Base-by-base conservation (phyloP, 306 rosid genomes). In the Citrullus mucosospermus region DNA sequence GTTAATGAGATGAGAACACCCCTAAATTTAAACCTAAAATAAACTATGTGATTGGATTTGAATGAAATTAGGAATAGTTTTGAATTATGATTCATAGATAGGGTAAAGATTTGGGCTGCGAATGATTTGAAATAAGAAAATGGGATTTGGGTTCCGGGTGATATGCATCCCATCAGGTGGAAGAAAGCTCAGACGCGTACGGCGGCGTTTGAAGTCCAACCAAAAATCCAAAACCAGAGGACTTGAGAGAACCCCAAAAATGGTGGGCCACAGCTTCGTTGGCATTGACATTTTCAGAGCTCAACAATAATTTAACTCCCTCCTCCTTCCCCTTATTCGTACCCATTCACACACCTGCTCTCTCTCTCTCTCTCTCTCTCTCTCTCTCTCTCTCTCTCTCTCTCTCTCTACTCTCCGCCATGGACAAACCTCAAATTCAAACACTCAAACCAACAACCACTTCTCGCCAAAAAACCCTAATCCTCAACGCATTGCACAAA, bases 271-370 rank as follows among this genome's bases (percentile, higher is more conserved):
- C 87, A 74, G 91, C 95, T 91, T 91, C 90, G 96, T 90, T 92
- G 96, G 91, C 96, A 86, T 92, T 90, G 90, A 88, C 97, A 94
- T 88, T 94, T 92, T 87, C 84, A 83, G 88, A 85, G 75, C 91
- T 83, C 85, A 53, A 78, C 90, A 85, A 91, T 88, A 80, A 86
- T 88, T 87, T 86, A 83, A 87, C 87, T 15, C 78, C 55, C 79
- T 82, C 56, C 80, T 11, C 58, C 81, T 60, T 77, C 57, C 32
- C 73, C 56, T 20, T 75, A 53, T 53, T 53, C 57, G 57, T 53
- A 53, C 57, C 57, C 57, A 53, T 53, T 53, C 57, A 53, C 9
- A 68, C 16, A 53, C 11, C 53, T 51, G 6, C 34, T 1, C 5
- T 28, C 14, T 61, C 68, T 12, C 5, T 28, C 14, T 61, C 68